Conservation (phyloP, 148 eudicot genomes). For the Cornus suecica region DNA sequence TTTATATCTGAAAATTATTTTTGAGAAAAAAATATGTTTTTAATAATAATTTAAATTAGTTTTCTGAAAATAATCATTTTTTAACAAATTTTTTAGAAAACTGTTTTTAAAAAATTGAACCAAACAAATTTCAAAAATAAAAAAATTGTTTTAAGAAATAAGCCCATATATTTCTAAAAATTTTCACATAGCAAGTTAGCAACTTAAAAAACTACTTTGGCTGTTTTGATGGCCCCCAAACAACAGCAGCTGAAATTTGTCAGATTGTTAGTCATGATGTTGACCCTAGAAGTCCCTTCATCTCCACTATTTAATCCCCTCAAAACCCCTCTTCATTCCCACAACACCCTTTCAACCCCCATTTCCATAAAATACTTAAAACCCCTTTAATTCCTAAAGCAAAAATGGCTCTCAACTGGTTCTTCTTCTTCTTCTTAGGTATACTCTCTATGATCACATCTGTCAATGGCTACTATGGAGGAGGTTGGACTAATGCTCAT, state of each 20-base stretch:
- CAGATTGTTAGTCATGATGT: slow-evolving; percentile 15
- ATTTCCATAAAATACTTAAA: not conserved
- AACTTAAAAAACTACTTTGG: not conserved
- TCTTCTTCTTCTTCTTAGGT: slow-evolving; percentile 18
- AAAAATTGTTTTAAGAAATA: too few species aligned
- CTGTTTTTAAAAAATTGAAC: too few species aligned
- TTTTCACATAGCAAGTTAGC: not conserved
- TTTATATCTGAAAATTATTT: too few species aligned
- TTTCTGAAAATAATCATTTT: too few species aligned
- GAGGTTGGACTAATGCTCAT: slow-evolving; percentile 54
- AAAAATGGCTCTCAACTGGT: slow-evolving; percentile 24
- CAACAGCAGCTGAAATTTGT: not conserved
- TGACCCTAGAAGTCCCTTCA: not conserved
- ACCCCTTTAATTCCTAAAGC: slow-evolving; percentile 6
- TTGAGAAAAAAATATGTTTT: too few species aligned
- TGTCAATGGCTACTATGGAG: slow-evolving; percentile 29
- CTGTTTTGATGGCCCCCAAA: slow-evolving; percentile 13
- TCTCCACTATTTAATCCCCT: slow-evolving; percentile 14
- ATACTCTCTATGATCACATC: slow-evolving; percentile 23
- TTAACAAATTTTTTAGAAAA: too few species aligned
- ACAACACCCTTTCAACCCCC: slow-evolving; percentile 17
- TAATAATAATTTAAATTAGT: too few species aligned
- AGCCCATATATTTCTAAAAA: too few species aligned
- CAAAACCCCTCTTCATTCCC: slow-evolving; percentile 9
- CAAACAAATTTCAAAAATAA: too few species aligned